Percentiles rank a stretch among this genome's conserved stretches.
Conservation (phyloP, 805 yeast species). For the Isabelozyma gotoi region DNA sequence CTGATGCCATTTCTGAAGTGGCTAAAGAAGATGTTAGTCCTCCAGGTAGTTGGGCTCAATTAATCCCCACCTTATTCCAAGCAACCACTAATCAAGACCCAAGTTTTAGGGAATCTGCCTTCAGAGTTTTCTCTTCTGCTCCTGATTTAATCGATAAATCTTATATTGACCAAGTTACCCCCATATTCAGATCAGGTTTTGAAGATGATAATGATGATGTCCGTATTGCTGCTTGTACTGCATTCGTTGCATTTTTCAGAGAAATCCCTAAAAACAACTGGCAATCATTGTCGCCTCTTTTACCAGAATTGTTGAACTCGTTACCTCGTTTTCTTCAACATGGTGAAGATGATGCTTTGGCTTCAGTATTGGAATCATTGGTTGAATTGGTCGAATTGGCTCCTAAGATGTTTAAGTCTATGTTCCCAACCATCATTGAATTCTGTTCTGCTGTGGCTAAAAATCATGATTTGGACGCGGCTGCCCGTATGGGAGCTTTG, state of each 20-base stretch:
- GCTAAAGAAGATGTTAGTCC: conserved; percentile 64
- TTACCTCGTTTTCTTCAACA: conserved; percentile 78
- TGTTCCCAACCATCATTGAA: conserved; percentile 85
- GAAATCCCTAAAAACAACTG: conserved; percentile 76
- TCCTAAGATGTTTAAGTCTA: conserved; percentile 88
- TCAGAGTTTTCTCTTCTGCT: conserved; percentile 80
- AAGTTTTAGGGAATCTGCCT: conserved; percentile 83
- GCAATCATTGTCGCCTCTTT: conserved; percentile 71
- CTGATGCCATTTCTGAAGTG: conserved; percentile 92
- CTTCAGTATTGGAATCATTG: conserved; percentile 83
- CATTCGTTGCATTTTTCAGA: conserved; percentile 88
- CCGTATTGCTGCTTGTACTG: conserved; percentile 86
- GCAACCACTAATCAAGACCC: conserved; percentile 58
- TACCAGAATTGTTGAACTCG: conserved; percentile 83
- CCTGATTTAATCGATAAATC: conserved; percentile 73
- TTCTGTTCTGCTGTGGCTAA: conserved; percentile 84
- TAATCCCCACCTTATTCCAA: conserved; percentile 69
- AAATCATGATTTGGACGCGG: conserved; percentile 74
- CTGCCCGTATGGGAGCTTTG: conserved; percentile 80
- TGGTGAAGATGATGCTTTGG: conserved; percentile 78
- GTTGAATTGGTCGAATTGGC: conserved; percentile 91
- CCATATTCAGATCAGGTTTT: conserved; percentile 79
- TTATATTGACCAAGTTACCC: conserved; percentile 54
- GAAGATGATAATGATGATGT: conserved; percentile 79
- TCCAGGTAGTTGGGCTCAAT: conserved; percentile 70